phyloP scores from a whole-genome alignment of 2,329 filamentous ascomycete species.

The Aspergillus phoenicis region DNA sequence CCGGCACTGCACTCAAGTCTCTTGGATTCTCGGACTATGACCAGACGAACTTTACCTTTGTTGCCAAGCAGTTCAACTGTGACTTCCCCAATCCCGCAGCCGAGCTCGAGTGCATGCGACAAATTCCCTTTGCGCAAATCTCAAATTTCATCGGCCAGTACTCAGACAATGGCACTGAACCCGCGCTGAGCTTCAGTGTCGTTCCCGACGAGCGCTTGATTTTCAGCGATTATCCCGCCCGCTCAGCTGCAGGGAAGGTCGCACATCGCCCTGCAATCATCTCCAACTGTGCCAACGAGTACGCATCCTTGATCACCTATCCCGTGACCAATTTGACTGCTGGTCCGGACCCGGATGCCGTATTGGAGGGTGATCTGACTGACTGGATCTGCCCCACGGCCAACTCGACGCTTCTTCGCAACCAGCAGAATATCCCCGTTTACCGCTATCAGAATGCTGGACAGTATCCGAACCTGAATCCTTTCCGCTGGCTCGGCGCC shows the following conservation, averaged over 20 bases:
- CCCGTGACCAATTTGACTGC: background rate
- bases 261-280: background rate
- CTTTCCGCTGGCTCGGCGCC: background rate
- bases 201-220: background rate
- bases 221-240: background rate
- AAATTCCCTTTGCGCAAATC: background rate
- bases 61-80: too few relatives aligned
- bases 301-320: background rate
- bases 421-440: background rate
- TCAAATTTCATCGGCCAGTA: background rate
- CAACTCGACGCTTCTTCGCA: background rate
- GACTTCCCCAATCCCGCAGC: too few relatives aligned
- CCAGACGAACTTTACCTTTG: too few relatives aligned
- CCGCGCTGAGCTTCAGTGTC: background rate
- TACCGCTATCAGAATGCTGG: background rate
- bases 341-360: background rate
- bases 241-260: background rate
- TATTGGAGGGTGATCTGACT: background rate
- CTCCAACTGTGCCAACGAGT: conserved; percentile 1
- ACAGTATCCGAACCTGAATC: background rate
- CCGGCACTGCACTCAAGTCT: too few relatives aligned
- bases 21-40: too few relatives aligned
- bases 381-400: background rate
- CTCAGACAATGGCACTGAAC: background rate
- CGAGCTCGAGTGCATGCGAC: too few relatives aligned